Base-by-base conservation (phyloP, 2,329 filamentous ascomycete genomes). In the Davidsoniella virescens region DNA sequence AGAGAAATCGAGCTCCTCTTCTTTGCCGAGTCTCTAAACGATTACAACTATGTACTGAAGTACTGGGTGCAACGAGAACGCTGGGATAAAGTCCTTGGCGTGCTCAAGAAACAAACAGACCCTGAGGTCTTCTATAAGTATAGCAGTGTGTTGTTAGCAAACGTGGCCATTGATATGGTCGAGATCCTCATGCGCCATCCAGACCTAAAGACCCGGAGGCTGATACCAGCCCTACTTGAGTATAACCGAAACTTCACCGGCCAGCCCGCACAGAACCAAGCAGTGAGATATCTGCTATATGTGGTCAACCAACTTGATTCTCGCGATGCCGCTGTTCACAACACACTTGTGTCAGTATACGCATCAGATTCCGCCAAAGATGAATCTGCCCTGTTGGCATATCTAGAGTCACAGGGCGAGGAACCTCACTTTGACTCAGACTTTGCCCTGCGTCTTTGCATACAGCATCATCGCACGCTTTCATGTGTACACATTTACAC, bases 401-500 rank as follows among this genome's bases (percentile, higher is more conserved):
- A 98, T 61, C 79, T 98, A 5, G 84, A 95, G 64, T 82, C 84
- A 0, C 90, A 98, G 65, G 85, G 86, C 26, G 80, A 86, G 47
- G 84, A 92, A 59, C 84, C 85, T 43, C 77, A 79, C 43, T 98
- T 93, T 63, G 92, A 98, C 61, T 86, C 87, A 2, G 92, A 98
- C 64, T 98, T 98, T 65, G 92, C 92, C 1, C 78, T 98, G 26
- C 83, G 92, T 10, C 75, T 96, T 10, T 98, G 92, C 65, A 96
- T 98, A 56, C 84, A 95, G 59, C 81, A 98, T 65, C 81, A 88
- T 57, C 83, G 92, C 42, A 88, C 95, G 1, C 80, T 94, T 55
- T 93, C 87, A 12, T 94, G 88, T 60, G 90, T 96, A 4, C 88
- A 96, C 64, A 95, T 98, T 55, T 98, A 96, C 69, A 94, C 84